phyloP scores from a whole-genome alignment of 1,139 yeast genomes.

The Yamadazyma kanchanaburiensis region DNA sequence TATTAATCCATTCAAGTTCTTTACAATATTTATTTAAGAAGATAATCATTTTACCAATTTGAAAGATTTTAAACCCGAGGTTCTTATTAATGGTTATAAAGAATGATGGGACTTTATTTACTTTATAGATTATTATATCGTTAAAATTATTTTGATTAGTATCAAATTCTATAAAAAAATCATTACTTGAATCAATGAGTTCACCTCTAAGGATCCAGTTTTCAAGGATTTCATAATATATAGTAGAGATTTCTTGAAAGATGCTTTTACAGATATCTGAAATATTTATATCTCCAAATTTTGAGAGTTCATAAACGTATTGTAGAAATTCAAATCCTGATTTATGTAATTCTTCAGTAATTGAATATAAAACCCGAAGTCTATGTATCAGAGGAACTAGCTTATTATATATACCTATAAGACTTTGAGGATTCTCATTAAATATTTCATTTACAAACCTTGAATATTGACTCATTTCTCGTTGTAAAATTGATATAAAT shows the following conservation, averaged over 20 bases:
- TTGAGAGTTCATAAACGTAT: slow-evolving; percentile 46
- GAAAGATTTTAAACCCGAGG: slow-evolving; percentile 56
- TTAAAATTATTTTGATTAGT: slow-evolving; percentile 27
- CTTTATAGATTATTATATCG: slow-evolving; percentile 31
- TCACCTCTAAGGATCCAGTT: slow-evolving; percentile 75
- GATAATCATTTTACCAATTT: slow-evolving; percentile 75
- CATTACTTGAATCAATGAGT: slow-evolving; percentile 52
- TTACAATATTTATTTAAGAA: slow-evolving; percentile 64
- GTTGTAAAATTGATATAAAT: slow-evolving; percentile 52
- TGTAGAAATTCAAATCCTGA: slow-evolving; percentile 60
- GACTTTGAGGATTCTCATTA: slow-evolving; percentile 29
- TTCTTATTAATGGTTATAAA: slow-evolving; percentile 33
- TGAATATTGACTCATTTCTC: slow-evolving; percentile 53
- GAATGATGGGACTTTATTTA: slow-evolving; percentile 58
- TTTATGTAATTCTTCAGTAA: slow-evolving; percentile 33
- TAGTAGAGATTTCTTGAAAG: slow-evolving; percentile 48
- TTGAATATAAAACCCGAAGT: slow-evolving; percentile 53
- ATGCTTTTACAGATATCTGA: slow-evolving; percentile 39
- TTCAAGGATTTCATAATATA: slow-evolving; percentile 61
- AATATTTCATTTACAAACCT: slow-evolving; percentile 53
- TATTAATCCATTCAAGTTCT: slow-evolving; percentile 38
- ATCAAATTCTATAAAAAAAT: slow-evolving; percentile 60
- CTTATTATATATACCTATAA: slow-evolving; percentile 41
- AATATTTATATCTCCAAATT: slow-evolving; percentile 63
- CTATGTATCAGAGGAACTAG: slow-evolving; percentile 45